Evolutionary conservation across 805 yeast genomes (phyloP), one percentile per base, ranked within the genome.

Genomic region (Candida koratica): DNA sequence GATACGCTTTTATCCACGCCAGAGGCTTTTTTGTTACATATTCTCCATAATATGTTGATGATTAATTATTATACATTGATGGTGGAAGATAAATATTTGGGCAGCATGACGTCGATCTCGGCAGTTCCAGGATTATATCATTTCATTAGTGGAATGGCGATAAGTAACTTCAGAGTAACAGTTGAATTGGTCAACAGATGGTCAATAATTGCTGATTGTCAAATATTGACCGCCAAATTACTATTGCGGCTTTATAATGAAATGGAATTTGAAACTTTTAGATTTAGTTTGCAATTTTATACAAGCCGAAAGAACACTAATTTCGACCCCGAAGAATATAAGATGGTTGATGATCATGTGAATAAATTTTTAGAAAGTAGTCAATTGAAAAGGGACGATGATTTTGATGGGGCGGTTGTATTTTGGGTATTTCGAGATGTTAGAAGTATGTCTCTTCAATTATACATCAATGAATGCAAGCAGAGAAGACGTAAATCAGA

Each of bases 401-500:
- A 47, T 19, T 40, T 35, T 10, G 51, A 51, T 36, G 56, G 56
- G 5, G 45, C 52, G 3, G 43, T 45, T 11, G 48, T 50, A 12
- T 51, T 45, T 28, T 51, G 56, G 56, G 50, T 49, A 17, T 51
- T 51, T 22, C 31, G 56, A 33, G 56, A 51, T 24, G 47, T 46
- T 2, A 28, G 56, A 33, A 49, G 54, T 34, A 47, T 51, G 53
- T 39, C 49, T 1, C 30, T 51, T 9, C 51, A 51, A 34, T 26
- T 41, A 27, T 44, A 44, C 18, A 39, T 44, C 4, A 38, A 42
- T 15, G 46, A 42, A 6, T 34, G 36, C 15, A 33, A 33, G 28
- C 27, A 37, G 18, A 27, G 41, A 17, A 26, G 37, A 4, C 28
- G 37, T 19, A 37, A 32, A 19, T 6, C 34, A 6, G 23, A 17